Conservation (phyloP, 495 filamentous ascomycete species). For the Cudoniella acicularis region DNA sequence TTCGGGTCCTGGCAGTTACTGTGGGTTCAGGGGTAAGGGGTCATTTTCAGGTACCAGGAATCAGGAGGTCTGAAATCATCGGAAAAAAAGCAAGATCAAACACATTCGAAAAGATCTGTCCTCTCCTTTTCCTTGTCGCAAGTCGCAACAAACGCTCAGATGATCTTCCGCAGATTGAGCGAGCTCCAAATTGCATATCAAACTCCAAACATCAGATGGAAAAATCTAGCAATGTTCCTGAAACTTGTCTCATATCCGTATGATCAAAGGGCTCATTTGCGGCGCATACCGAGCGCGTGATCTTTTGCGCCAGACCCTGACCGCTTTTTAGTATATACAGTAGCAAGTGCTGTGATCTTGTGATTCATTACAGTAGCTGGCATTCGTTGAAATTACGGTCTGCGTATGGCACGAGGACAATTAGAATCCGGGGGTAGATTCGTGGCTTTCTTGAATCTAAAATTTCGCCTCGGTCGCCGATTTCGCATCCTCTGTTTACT, state of each 20-base stretch:
- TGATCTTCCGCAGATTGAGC: not conserved
- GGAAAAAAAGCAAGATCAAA: not conserved
- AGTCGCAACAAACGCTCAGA: not conserved
- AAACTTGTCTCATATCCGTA: not conserved
- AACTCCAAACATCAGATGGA: not conserved
- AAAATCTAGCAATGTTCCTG: not conserved
- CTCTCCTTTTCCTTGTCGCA: not conserved
- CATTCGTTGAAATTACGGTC: not conserved
- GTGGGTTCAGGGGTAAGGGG: not conserved
- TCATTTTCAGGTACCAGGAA: not conserved
- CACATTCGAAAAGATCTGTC: not conserved
- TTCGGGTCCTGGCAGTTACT: not conserved
- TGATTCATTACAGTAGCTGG: no score
- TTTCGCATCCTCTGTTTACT: no score
- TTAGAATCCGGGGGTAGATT: no score
- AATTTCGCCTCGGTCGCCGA: no score
- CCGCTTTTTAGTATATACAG: no score
- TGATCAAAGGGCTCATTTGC: not conserved
- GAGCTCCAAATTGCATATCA: not conserved
- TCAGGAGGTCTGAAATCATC: not conserved
- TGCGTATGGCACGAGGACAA: not conserved
- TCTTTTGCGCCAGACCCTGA: not conserved
- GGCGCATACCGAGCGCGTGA: not conserved
- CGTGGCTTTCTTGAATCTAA: no score
- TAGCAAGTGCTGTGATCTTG: no score